Percentiles rank a stretch among this genome's conserved stretches.
phyloP scores from a whole-genome alignment of 1,139 yeast species.

The Saccharomyces hybrid region DNA sequence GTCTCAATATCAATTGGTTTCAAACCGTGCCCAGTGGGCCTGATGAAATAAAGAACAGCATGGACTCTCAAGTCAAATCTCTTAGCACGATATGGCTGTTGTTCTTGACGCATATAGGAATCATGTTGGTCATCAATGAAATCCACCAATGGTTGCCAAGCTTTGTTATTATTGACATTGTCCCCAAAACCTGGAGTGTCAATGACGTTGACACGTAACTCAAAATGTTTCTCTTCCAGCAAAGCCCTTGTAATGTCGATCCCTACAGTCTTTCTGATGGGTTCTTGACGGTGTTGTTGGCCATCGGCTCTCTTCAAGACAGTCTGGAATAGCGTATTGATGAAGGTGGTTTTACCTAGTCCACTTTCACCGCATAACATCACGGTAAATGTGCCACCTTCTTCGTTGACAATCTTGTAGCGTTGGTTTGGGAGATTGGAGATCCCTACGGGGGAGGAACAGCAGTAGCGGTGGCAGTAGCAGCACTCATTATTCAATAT shows the following conservation, averaged over 20 bases:
- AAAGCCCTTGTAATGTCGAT: constrained; percentile 85
- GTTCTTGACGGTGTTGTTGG: constrained; percentile 33
- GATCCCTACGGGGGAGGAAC: constrained; percentile 50
- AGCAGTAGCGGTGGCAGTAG: constrained; percentile 13
- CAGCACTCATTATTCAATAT: constrained; percentile 2
- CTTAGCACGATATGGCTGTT: constrained; percentile 71
- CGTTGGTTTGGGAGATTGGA: constrained; percentile 90
- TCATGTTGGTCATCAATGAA: constrained; percentile 97
- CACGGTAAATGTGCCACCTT: constrained; percentile 83
- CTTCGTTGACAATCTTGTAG: constrained; percentile 82
- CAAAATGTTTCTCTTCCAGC: constrained; percentile 86
- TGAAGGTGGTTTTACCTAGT: constrained; percentile 85
- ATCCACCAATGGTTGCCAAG: constrained; percentile 91
- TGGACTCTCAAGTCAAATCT: constrained; percentile 86
- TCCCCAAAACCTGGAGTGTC: constrained; percentile 99
- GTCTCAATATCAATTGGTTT: constrained; percentile 93
- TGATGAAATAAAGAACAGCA: constrained; percentile 87
- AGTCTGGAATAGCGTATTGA: constrained; percentile 84
- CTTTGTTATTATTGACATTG: constrained; percentile 82
- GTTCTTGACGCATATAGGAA: constrained; percentile 89
- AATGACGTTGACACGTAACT: constrained; percentile 73
- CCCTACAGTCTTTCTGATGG: constrained; percentile 81
- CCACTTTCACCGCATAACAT: constrained; percentile 98
- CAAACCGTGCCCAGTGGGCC: constrained; percentile 92
- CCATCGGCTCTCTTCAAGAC: constrained; percentile 31